Evolutionary conservation across 1,284 basidiomycete species (phyloP), one percentile per base, ranked within the genome.

Genomic region (Ceratobasidium sp.): DNA sequence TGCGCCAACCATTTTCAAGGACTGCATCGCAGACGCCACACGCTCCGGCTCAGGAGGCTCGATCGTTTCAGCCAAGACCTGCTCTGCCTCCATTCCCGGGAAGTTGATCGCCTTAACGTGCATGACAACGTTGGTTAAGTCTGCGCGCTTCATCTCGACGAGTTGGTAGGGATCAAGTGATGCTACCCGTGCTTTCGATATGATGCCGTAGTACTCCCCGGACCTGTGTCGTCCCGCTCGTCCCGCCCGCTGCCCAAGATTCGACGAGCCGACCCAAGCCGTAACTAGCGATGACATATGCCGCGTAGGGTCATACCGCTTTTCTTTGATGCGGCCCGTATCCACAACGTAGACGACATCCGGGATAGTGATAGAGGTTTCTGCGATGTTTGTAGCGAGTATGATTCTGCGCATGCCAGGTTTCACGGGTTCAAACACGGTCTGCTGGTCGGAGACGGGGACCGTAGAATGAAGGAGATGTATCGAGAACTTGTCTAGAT

Each of bases 81-180:
- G 91, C 80, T 98, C 93, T 22, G 94, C 93, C 41, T 88, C 84
- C 89, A 96, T 90, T 65, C 90, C 90, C 6, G 95, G 93, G 81
- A 98, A 93, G 80, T 96, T 92, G 59, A 98, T 87, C n/a, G 96
- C 96, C 80, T 98, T 98, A 83, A 98, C 90, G 81, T 97, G 96
- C 96, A 98, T 96, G 34, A 95, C 93, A 66, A 96, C 91, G 80
- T 95, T 94, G 81, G 90, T 95, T 78, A 96, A 82, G 82, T 96
- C 94, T n/a, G 92, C 89, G 39, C 96, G 88, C 83, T 95, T 96
- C 95, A 98, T 98, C 83, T 98, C 96, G 49, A 98, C 96, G 0
- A 91, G 92, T 82, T 96, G 95, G 80, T 98, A 92, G 43, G 93
- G 88, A 75, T 90, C 87, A 58, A 98, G 85, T 14, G 85, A 83